Conservation (phyloP, 1,284 basidiomycete species). For the Ceratobasidium sp. region DNA sequence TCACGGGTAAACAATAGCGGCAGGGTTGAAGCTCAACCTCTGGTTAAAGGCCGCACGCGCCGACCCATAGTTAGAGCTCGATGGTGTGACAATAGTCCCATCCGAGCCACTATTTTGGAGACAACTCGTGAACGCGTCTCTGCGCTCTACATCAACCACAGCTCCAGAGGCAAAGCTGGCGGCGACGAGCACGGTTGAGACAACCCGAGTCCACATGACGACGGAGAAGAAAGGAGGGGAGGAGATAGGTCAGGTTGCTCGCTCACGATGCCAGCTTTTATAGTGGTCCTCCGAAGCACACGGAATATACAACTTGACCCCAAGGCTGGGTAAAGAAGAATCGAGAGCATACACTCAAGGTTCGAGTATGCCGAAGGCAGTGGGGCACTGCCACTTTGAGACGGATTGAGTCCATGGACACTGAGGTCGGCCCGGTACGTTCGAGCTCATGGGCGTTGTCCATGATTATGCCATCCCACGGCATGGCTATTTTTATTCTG, state of each 20-base stretch:
- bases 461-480: not conserved
- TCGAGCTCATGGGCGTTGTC: not conserved
- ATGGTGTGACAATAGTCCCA: conserved; percentile 25
- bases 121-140: conserved; percentile 24
- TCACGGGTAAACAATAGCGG: conserved; percentile 48
- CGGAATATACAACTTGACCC: not conserved
- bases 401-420: conserved; percentile 11
- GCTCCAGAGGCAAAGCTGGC: conserved; percentile 25
- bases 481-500: not conserved
- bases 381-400: conserved; percentile 6
- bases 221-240: not conserved
- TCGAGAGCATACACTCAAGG: not conserved
- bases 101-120: conserved; percentile 20
- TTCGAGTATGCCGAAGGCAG: not conserved
- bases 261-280: not conserved
- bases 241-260: not conserved
- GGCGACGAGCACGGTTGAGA: not conserved
- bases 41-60: conserved; percentile 46
- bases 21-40: conserved; percentile 44
- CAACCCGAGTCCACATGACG: conserved; percentile 28
- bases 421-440: not conserved
- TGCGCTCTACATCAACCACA: conserved; percentile 19
- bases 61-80: conserved; percentile 17
- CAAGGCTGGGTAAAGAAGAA: not conserved
- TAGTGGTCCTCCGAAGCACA: not conserved